Evolutionary conservation across 257 asterid species (phyloP), one percentile per base, ranked within the genome.

Genomic region (Solanum verrucosum): DNA sequence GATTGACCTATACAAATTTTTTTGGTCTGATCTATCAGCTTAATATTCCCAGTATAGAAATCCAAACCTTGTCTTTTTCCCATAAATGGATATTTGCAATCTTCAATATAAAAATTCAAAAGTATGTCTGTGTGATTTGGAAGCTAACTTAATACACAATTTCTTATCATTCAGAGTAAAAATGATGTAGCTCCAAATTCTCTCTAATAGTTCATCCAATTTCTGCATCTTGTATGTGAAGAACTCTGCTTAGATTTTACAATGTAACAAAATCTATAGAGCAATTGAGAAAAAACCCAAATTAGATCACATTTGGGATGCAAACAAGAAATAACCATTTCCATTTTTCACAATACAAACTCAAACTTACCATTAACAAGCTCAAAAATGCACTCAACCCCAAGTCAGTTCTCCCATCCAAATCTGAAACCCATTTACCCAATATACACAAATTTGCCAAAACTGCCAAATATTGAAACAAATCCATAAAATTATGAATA

Each of bases 271-370:
- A 81, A 29, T 46, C 68, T 29, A 46, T 81, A 81, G 18, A 18
- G 27, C 67, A 46, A 46, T 84, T 85, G n/a, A 75, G 56, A 18
- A 46, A 84, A 92, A 86, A 52, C 88, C 63, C 40, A 27, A 21
- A 75, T 86, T 86, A 72, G 42, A 88, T 72, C 72, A 82, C 89
- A 92, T 29, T 49, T 18, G 88, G 83, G 82, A 81, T 46, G 42
- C 6, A 49, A 18, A 46, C 29, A 81, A 31, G 85, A 29, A 46
- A 46, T 20, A 20, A 46, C 6, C 85, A 49, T 27, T 81, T 81
- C 42, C 27, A 46, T 9, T 49, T 49, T 29, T 29, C 15, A 81
- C 85, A 81, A 46, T 16, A 16, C 27, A 79, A 44, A 44, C 85
- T 27, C n/a, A 78, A 81, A 78, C 84, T 77, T 6, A 13, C 4